Percentiles rank a stretch among this genome's conserved stretches.
These are phyloP conservation scores for Wickerhamomyces ciferrii DNA, from an alignment of 805 yeast genomes.

Conservation along the genomic window DNA sequence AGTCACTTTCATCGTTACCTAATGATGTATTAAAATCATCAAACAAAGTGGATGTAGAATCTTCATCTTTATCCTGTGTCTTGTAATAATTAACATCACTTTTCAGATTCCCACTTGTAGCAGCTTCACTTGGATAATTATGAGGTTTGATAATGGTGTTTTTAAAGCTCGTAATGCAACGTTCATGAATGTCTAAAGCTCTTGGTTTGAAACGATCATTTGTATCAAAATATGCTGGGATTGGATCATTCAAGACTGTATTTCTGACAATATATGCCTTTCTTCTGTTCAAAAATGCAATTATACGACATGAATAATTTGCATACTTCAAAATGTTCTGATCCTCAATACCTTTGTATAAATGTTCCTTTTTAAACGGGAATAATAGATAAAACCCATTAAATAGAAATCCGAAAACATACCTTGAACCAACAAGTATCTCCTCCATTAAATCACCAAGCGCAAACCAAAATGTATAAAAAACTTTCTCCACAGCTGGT, in stretches of 20 bases:
- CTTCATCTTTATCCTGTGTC: not conserved
- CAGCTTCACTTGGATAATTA: conserved; percentile 16
- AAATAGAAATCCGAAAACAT: conserved; percentile 15
- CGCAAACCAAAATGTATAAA: conserved; percentile 13
- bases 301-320: conserved; percentile 15
- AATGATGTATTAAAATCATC: not conserved
- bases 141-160: conserved; percentile 9
- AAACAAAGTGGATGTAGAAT: not conserved
- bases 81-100: conserved; percentile 4
- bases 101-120: not conserved
- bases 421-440: conserved; percentile 10
- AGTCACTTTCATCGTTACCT: not conserved
- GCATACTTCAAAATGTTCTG: conserved; percentile 7
- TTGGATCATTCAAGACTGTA: conserved; percentile 14
- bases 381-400: conserved; percentile 15
- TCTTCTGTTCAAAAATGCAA: conserved; percentile 17
- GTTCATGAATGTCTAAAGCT: conserved; percentile 16
- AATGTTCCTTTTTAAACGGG: conserved; percentile 6
- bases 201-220: conserved; percentile 15
- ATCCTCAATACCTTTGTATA: conserved; percentile 1
- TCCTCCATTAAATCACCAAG: conserved; percentile 12
- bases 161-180: conserved; percentile 11
- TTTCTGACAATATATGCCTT: conserved; percentile 11
- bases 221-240: conserved; percentile 8
- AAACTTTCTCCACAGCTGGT: conserved; percentile 7